Evolutionary conservation across 768 basidiomycete genomes (phyloP), one percentile per base, ranked within the genome.

Genomic region (Phlebiopsis gigantea): DNA sequence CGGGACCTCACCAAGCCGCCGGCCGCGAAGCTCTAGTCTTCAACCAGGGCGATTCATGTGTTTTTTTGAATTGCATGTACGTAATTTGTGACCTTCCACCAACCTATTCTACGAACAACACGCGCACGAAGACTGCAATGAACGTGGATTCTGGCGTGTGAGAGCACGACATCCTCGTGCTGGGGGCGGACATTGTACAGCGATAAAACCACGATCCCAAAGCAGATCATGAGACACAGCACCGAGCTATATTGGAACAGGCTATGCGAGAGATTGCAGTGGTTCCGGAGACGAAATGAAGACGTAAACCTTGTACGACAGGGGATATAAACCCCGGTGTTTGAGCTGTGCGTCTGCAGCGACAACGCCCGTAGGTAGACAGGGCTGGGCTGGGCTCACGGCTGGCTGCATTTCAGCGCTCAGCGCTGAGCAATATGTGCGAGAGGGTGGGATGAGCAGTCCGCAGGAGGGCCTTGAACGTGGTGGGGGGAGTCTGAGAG

Each of bases 1-100:
- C 22, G 31, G 1, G 29, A 59, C 46, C 43, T 66, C 9, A 61
- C 46, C 55, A 56, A 56, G 66, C 56, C 47, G 46, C 60, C 31
- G 50, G 31, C 30, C 19, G 50, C 50, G 22, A 51, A 51, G 50
- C 50, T 51, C 24, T 51, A 45, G 50, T 24, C 47, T n/a, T n/a
- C n/a, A 25, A 48, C 47, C 19, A 29, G 47, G 15, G 15, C 28
- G 26, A 39, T 2, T 29, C 47, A 48, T 29, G 47, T 39, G 34
- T 39, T 39, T 39, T 39, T 39, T 39, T 39, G 34, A 10, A 39
- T 39, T 12, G 34, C 12, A 39, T 39, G 34, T 21, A 48, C 28
- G 47, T 29, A n/a, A 26, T 15, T 29, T 29, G 19, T 48, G 2
- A 29, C 25, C 10, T 26, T 48, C 28, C 28, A 2, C 26, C n/a